Evolutionary conservation across 192 early-diverging fungal genomes (phyloP), one percentile per base, ranked within the genome.

Genomic region (Thamnidium elegans): DNA sequence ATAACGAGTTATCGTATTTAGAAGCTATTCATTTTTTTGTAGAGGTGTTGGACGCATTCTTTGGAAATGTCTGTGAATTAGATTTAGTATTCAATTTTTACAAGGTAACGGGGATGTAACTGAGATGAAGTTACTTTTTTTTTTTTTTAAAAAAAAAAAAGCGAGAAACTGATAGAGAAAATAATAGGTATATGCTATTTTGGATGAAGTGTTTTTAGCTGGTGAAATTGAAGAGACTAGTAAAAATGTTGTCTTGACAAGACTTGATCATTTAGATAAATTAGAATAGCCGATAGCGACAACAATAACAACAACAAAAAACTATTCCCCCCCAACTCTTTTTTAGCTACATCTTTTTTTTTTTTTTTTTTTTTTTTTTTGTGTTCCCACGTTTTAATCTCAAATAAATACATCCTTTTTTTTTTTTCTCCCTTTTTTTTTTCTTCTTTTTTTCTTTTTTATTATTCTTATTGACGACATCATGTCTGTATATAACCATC

Each of bases 11-110:
- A 19, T 87, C 91, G 1, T 92, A 93, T 65, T 75, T 99, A 31
- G 97, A 99, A 72, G 94, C 94, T 0, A 98, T 99, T 44, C 97
- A 99, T 70, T 90, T 99, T 66, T 98, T 99, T 86, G 97, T 99
- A 9, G 97, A 99, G 78, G 93, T 99, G 0, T 77, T 99, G 39
- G 97, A 99, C 75, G 84, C 93, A 19, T 99, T 97, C 82, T 98
- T 98, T 76, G 91, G 92, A 34, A 99, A 98, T 56, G 97, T 99
- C 5, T 98, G 95, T 72, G 96, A 99, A 77, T 83, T 98, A 34
- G 94, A 98, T 76, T 82, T 98, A 47, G 95, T 99, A 13, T 97
- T 99, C 75, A 97, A 99, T 80, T 96, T 97, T 79, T 97, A 95
- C 79, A 90, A 89, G 86, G 85, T 85, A 74, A 53, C n/a, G n/a